phyloP scores from a whole-genome alignment of 164 flowering plant species.

The Tinospora cordifolia region DNA sequence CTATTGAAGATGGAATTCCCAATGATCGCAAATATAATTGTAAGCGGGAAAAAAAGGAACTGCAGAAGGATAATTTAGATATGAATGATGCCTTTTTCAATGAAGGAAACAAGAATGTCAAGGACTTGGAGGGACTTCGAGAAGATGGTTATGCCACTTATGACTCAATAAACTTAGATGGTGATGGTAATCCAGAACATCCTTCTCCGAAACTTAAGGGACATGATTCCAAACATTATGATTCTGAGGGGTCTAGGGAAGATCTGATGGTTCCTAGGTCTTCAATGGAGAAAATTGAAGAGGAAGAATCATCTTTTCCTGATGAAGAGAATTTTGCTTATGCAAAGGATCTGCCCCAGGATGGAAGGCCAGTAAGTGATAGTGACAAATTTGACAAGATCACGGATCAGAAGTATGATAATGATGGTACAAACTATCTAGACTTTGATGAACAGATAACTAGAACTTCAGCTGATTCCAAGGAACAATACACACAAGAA shows the following conservation, averaged over 20 bases:
- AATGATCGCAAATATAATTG: not conserved
- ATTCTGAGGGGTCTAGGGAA: not conserved
- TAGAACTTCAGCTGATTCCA: too few relatives aligned
- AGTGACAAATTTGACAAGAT: not conserved
- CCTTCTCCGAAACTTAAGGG: not conserved
- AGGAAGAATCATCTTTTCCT: not conserved
- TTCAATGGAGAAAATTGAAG: not conserved
- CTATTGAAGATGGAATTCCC: constrained; percentile 12
- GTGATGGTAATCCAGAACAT: not conserved
- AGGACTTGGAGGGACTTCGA: not conserved
- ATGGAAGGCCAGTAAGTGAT: not conserved
- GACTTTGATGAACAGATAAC: too few relatives aligned
- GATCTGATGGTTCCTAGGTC: not conserved
- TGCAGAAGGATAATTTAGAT: not conserved
- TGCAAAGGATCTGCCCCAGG: not conserved
- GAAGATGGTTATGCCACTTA: constrained; percentile 4
- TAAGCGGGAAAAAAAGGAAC: not conserved
- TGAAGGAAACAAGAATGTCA: not conserved
- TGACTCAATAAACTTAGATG: not conserved
- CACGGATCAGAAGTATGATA: not conserved
- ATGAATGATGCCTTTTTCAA: not conserved
- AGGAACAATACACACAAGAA: not conserved
- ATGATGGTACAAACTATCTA: not conserved
- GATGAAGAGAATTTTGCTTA: not conserved
- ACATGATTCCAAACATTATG: too few relatives aligned